Conservation (phyloP, 2,329 filamentous ascomycete genomes). For the Alternaria infectoria region DNA sequence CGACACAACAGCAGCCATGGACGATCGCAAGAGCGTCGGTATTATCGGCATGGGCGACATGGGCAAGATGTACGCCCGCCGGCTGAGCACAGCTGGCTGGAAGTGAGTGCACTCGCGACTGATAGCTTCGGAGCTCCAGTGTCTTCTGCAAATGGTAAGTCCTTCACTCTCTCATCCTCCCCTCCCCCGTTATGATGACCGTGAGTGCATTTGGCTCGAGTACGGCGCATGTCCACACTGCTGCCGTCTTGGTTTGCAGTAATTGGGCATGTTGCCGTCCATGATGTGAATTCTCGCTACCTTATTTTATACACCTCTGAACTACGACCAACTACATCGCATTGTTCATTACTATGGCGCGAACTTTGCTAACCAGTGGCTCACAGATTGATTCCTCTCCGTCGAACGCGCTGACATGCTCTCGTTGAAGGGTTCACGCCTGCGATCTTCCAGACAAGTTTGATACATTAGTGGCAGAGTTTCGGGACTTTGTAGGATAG, state of each 20-base stretch:
- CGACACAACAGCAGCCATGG: slow-evolving; percentile 54
- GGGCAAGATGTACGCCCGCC: slow-evolving; percentile 97
- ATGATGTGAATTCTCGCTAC: slow-evolving; percentile 99
- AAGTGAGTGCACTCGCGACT: slow-evolving; percentile 69
- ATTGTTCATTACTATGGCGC: slow-evolving; percentile 24
- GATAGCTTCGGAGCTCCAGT: slow-evolving; percentile 12
- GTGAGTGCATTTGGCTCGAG: slow-evolving; percentile 99
- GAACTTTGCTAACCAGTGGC: slow-evolving; percentile 42
- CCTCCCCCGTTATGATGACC: slow-evolving; percentile 80
- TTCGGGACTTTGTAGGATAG: slow-evolving; percentile 80
- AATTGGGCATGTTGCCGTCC: slow-evolving; percentile 70
- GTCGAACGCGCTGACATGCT: slow-evolving; percentile 20
- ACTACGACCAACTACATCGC: slow-evolving; percentile 35
- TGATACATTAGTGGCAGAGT: slow-evolving; percentile 80
- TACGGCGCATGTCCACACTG: slow-evolving; percentile 71
- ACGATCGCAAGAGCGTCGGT: slow-evolving; percentile 75
- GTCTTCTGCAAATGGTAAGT: slow-evolving; percentile 35
- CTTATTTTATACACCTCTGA: slow-evolving; percentile 90
- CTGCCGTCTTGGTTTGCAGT: slow-evolving; percentile 76
- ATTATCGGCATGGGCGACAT: slow-evolving; percentile 99
- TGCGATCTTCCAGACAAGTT: slow-evolving; percentile 93
- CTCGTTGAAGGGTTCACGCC: slow-evolving; percentile 77
- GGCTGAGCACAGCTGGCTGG: slow-evolving; percentile 90
- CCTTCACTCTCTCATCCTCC: slow-evolving; percentile 13
- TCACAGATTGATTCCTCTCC: slow-evolving; percentile 29